These are phyloP conservation scores for Cornus suecica DNA, from an alignment of 148 eudicot genomes.

Conservation along the genomic window DNA sequence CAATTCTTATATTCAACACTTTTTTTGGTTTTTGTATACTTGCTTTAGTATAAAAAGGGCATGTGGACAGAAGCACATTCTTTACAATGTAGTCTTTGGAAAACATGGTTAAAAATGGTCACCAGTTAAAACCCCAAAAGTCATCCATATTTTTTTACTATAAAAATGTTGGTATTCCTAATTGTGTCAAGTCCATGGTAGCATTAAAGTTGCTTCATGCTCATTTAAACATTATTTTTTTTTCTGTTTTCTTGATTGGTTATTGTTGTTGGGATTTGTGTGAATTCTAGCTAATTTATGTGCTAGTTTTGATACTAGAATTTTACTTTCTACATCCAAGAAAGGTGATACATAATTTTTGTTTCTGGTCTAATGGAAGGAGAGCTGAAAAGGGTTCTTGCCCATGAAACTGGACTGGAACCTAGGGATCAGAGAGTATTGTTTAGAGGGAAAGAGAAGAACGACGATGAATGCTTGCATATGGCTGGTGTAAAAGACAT, in stretches of 20 bases:
- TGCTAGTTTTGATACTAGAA: not conserved
- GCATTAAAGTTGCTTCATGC: not conserved
- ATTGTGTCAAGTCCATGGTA: not conserved
- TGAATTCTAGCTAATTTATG: not conserved
- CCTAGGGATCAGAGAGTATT: slow-evolving; percentile 25
- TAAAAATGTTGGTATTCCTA: not conserved
- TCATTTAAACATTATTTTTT: too few species aligned
- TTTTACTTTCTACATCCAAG: not conserved
- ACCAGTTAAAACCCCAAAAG: not conserved
- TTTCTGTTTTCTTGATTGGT: not conserved
- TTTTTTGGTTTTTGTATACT: not conserved
- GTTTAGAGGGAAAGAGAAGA: slow-evolving; percentile 29
- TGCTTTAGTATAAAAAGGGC: not conserved
- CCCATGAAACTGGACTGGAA: slow-evolving; percentile 18
- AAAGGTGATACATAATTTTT: not conserved
- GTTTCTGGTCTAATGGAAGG: slow-evolving; percentile 15
- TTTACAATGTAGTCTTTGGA: too few species aligned
- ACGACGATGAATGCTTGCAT: slow-evolving; percentile 23
- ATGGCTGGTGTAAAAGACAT: slow-evolving; percentile 25
- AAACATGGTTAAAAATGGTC: not conserved
- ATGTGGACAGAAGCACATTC: not conserved
- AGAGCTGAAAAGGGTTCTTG: slow-evolving; percentile 23
- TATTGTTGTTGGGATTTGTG: not conserved
- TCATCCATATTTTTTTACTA: not conserved
- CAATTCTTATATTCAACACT: not conserved